Percentiles rank a stretch among this genome's conserved stretches.
These are phyloP conservation scores for Malbranchea zuffiana DNA, from an alignment of 2,329 filamentous ascomycete genomes.

Conservation along the genomic window DNA sequence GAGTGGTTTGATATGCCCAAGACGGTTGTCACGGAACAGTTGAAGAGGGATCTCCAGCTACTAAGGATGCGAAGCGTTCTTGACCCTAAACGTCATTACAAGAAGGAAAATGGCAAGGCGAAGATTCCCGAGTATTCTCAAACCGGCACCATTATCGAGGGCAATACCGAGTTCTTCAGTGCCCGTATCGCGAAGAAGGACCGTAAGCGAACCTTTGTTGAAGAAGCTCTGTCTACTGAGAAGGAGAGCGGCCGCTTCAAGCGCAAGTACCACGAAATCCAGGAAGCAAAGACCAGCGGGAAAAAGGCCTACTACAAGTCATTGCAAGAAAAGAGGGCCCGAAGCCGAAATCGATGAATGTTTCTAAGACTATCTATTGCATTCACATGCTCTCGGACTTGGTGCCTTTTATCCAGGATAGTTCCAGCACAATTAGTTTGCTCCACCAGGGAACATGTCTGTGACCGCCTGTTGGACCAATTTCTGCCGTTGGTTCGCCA, in stretches of 20 bases:
- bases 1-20: constrained; percentile 83
- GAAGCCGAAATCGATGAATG: constrained; percentile 14
- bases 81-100: constrained; percentile 82
- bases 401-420: constrained; percentile 1
- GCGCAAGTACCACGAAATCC: constrained; percentile 77
- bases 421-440: background rate
- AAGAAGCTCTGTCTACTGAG: constrained; percentile 66
- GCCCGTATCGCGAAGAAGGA: constrained; percentile 75
- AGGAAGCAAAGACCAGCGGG: constrained; percentile 69
- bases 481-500: constrained; percentile 18
- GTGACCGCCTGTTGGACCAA: constrained; percentile 27
- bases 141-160: constrained; percentile 77
- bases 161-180: constrained; percentile 77
- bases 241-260: constrained; percentile 61
- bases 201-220: constrained; percentile 72
- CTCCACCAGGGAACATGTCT: constrained; percentile 19
- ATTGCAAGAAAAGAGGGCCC: constrained; percentile 48
- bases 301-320: constrained; percentile 85
- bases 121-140: constrained; percentile 73
- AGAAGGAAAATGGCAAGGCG: constrained; percentile 65
- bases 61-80: constrained; percentile 80
- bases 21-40: constrained; percentile 69
- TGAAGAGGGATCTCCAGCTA: constrained; percentile 82
- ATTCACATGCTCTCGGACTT: background rate
- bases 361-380: too few relatives aligned